Evolutionary conservation across 2,329 filamentous ascomycete genomes (phyloP).

Genomic region (Fusarium sp.): DNA sequence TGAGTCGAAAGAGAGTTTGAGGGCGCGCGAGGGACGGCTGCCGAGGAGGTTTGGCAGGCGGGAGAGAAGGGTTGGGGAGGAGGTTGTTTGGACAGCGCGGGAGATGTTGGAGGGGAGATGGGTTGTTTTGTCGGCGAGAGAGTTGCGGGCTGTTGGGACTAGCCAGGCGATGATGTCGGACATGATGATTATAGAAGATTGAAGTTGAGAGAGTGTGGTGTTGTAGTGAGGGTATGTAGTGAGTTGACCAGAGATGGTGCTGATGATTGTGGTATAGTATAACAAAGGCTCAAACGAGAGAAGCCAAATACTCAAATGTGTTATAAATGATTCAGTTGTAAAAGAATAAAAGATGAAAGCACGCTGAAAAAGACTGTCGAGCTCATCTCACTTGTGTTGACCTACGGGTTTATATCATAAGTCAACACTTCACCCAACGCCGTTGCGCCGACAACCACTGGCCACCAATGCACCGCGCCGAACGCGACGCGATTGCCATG

Average conservation of each 20-base stretch:
- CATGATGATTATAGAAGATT: constrained; percentile 18
- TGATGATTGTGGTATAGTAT: neutral
- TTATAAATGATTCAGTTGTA: neutral
- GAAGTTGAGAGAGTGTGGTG: constrained; percentile 12
- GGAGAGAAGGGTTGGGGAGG: constrained; percentile 46
- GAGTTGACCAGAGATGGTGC: constrained; percentile 17
- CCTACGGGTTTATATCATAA: constrained; percentile 30
- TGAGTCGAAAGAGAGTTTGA: constrained; percentile 54
- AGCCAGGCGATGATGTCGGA: constrained; percentile 56
- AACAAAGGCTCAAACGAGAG: constrained; percentile 43
- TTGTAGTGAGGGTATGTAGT: constrained; percentile 18
- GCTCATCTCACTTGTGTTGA: neutral
- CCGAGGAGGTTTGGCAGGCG: constrained; percentile 47
- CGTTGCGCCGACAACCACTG: constrained; percentile 43
- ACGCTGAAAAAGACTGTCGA: constrained; percentile 34
- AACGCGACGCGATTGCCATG: constrained; percentile 28
- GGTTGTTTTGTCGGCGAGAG: constrained; percentile 51
- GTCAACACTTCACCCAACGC: constrained; percentile 20
- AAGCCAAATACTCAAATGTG: constrained; percentile 23
- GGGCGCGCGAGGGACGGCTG: constrained; percentile 47
- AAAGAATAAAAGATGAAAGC: constrained; percentile 17
- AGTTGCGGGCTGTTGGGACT: constrained; percentile 53
- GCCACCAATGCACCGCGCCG: constrained; percentile 14
- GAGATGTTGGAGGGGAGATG: constrained; percentile 50
- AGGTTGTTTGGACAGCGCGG: constrained; percentile 44